These are phyloP conservation scores for Trematosphaeria pertusa DNA, from an alignment of 2,329 filamentous ascomycete species.

Conservation along the genomic window DNA sequence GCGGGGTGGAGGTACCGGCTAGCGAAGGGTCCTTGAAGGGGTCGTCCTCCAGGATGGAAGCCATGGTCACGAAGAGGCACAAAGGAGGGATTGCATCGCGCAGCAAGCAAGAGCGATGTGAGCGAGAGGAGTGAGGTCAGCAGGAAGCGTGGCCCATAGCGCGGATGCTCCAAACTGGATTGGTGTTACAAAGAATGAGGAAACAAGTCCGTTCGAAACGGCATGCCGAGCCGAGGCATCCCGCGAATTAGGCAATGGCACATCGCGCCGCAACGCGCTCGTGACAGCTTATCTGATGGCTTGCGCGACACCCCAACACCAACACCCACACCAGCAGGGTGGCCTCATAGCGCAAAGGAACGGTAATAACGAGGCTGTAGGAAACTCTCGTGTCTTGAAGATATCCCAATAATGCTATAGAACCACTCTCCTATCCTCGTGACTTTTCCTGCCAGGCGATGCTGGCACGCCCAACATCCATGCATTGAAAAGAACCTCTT, in stretches of 20 bases:
- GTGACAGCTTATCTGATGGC: no score
- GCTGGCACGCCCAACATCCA: background rate
- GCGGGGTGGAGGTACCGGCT: conserved; percentile 12
- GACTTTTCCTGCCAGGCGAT: background rate
- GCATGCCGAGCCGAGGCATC: background rate
- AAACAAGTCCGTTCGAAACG: background rate
- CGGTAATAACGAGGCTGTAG: no score
- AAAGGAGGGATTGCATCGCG: background rate
- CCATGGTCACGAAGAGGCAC: conserved; percentile 31
- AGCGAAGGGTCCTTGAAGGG: conserved; percentile 42
- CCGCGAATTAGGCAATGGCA: background rate
- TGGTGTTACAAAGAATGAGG: background rate
- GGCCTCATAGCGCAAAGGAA: no score
- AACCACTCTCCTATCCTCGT: no score
- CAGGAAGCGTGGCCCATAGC: background rate
- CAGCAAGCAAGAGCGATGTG: background rate
- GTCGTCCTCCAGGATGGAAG: conserved; percentile 27
- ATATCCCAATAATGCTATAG: no score
- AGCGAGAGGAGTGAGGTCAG: background rate
- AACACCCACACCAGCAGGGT: no score
- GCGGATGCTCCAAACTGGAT: background rate
- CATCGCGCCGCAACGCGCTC: background rate
- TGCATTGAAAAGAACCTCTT: background rate
- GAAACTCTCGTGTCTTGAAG: no score
- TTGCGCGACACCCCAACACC: no score